Conservation (phyloP, 2,329 filamentous ascomycete genomes). For the Magnaporthales sp. region DNA sequence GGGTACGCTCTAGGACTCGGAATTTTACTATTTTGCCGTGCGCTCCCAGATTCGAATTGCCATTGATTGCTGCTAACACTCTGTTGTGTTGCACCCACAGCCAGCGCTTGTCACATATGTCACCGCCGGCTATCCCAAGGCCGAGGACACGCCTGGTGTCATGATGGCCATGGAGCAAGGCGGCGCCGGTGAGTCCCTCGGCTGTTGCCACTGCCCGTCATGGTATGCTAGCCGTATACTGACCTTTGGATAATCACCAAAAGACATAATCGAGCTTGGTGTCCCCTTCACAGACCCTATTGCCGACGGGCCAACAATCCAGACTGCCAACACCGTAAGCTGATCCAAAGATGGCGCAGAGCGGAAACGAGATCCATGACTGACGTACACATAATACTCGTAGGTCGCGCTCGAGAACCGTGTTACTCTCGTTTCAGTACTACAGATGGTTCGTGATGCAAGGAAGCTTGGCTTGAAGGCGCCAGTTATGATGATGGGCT, state of each 20-base stretch:
- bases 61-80: background rate
- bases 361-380: background rate
- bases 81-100: constrained; percentile 28
- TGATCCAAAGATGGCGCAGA: constrained; percentile 6
- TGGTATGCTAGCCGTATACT: background rate
- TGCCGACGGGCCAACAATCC: constrained; percentile 94
- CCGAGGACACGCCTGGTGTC: constrained; percentile 75
- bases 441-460: constrained; percentile 78
- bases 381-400: background rate
- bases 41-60: background rate
- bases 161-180: constrained; percentile 86
- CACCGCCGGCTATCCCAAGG: constrained; percentile 82
- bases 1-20: constrained; percentile 31
- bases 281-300: constrained; percentile 97
- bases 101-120: constrained; percentile 91
- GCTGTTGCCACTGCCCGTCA: background rate
- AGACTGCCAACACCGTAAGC: constrained; percentile 80
- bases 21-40: background rate
- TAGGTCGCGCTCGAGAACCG: constrained; percentile 73
- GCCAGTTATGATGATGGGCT: constrained; percentile 92
- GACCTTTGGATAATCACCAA: background rate
- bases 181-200: constrained; percentile 60
- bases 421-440: constrained; percentile 69
- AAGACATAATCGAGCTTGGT: constrained; percentile 91
- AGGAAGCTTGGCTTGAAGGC: constrained; percentile 67